Base-by-base conservation (phyloP, 345 rosid species). In the Salix arbutifolia region DNA sequence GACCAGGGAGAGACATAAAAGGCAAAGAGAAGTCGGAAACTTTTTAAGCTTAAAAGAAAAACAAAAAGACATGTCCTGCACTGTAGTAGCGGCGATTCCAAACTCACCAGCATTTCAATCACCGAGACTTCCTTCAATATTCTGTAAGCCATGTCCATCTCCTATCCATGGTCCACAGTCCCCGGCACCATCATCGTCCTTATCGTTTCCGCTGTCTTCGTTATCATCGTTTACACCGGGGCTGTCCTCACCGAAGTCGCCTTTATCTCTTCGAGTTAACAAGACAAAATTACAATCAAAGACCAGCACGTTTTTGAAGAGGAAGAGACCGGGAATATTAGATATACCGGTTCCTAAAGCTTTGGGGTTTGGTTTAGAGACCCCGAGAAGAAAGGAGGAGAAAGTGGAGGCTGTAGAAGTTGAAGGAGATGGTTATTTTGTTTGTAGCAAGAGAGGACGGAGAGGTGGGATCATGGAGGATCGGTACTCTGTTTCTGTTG, bases 391-490 rank as follows among this genome's bases (percentile, higher is more conserved):
- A 26, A 80, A 69, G 44, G 79, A 79, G 69, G 78, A 73, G 25
- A 76, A 42, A 33, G 6, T 76, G 40, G 83, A 78, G 37, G 81
- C 65, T 65, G 74, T 83, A 46, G 87, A 80, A 66, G 84, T 71
- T 0, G 84, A 79, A 23, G 87, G 79, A 19, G 85, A 84, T 21
- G 79, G 81, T 11, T 85, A 88, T 70, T 84, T 85, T 2, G 85
- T 85, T 78, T 84, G 76, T 71, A 84, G 88, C 75, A 88, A 85
- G 70, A 77, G 78, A 79, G 91, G 91, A 28, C 83, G 50, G 74
- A 84, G 87, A 73, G 76, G 86, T 56, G 61, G 61, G 5, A 52
- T 58, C n/a, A 73, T 85, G 85, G 86, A 88, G 83, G 91, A 88
- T 84, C 84, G 88, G 2, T 80, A 75, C 81, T 79, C 87, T 6